Base-by-base conservation (phyloP, 2,329 filamentous ascomycete genomes). In the Pseudogymnoascus sp. region DNA sequence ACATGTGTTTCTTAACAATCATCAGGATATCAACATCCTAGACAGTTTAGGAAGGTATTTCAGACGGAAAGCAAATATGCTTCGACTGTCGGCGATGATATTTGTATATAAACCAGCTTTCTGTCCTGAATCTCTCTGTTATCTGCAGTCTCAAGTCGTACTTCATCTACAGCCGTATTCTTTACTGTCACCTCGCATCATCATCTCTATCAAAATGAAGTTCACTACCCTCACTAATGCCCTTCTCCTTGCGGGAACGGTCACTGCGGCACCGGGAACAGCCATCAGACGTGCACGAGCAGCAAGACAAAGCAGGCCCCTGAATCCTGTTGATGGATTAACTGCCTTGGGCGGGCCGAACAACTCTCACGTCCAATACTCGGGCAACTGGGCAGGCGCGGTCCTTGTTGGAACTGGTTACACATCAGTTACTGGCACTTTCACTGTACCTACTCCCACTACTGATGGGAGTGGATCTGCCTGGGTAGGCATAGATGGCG, bases 401-500 rank as follows among this genome's bases (percentile, higher is more conserved):
- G 81, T 85, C 7, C 77, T 83, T 61, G 42, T 79, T 36, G 78
- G 78, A 46, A 77, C 75, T 7, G 78, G 77, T 62, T 85, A 80
- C 73, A 84, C 76, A 34, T 72, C 75, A n/a, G 83, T 84, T 23
- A 78, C 77, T 3, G 83, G 78, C 16, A 78, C 79, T 12, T 82
- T 86, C 72, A 80, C 75, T 1, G 78, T 85, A 4, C 84, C 83
- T 2, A 76, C 75, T 0, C 79, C 82, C 8, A 75, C 74, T n/a
- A 69, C 75, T 6, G 68, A 75, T 18, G 79, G 81, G 67, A 78
- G 79, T 56, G 80, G 79, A 21, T 79, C 80, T 2, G 82, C 81
- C 9, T 86, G 82, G 84, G 82, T 86, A 7, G 84, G 84, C 23
- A 86, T 87, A 63, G 84, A 86, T 64, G 84, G 84, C 11, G 81